Conservation (phyloP, 2,329 filamentous ascomycete species). For the Fusarium domesticum region DNA sequence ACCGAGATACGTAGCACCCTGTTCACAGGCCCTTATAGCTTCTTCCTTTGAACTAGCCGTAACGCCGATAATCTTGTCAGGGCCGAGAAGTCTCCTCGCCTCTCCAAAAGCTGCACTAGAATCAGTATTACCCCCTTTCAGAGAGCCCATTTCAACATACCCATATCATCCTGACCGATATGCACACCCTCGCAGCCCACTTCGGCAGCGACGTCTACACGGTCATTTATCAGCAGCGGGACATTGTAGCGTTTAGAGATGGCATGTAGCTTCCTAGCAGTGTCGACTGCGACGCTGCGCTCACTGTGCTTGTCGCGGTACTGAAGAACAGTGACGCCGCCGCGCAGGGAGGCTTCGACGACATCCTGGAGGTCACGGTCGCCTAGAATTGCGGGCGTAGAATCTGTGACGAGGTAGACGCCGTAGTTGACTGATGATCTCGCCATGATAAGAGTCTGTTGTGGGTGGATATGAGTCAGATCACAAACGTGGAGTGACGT, state of each 20-base stretch:
- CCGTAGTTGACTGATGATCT: conserved; percentile 63
- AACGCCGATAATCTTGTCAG: conserved; percentile 80
- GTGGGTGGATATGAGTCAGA: not conserved
- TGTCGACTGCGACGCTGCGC: conserved; percentile 67
- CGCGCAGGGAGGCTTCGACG: conserved; percentile 71
- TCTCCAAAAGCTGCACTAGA: conserved; percentile 26
- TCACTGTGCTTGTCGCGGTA: conserved; percentile 85
- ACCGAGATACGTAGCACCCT: conserved; percentile 86
- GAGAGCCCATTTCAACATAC: conserved; percentile 44
- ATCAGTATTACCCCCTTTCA: conserved; percentile 1
- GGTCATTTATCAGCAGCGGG: conserved; percentile 89
- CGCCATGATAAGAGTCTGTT: conserved; percentile 1
- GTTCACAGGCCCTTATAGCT: conserved; percentile 66
- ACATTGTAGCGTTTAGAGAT: conserved; percentile 66
- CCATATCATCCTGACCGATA: conserved; percentile 90
- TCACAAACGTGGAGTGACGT: not conserved
- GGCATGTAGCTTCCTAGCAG: conserved; percentile 66
- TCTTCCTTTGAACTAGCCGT: conserved; percentile 75
- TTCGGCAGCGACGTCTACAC: conserved; percentile 82
- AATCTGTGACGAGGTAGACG: conserved; percentile 90
- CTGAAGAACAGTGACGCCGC: conserved; percentile 83
- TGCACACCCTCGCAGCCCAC: conserved; percentile 89
- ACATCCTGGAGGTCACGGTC: conserved; percentile 66
- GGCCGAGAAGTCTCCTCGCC: conserved; percentile 71
- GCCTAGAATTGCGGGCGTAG: conserved; percentile 79